Evolutionary conservation across 176 grass and related monocot genomes (phyloP), one percentile per base, ranked within the genome.

Genomic region (Eremochloa ophiuroides): DNA sequence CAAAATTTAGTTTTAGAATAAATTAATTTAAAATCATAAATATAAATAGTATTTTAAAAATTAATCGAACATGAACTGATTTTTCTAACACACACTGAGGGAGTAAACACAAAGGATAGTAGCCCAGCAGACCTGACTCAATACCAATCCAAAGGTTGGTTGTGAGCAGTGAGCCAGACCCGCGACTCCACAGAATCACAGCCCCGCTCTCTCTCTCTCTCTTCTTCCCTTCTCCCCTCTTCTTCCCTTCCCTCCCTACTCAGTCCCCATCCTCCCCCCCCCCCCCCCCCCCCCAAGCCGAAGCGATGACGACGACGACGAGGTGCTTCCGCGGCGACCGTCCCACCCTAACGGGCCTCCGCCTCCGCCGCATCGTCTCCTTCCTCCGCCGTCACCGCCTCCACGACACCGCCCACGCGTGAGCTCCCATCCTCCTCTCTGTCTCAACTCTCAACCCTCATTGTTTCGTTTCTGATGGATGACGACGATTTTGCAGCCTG

Each of bases 261-360:
- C n/a, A n/a, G n/a, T n/a, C n/a, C n/a, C n/a, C n/a, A n/a, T n/a
- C n/a, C n/a, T n/a, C n/a, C n/a, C n/a, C n/a, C n/a, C n/a, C n/a
- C n/a, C n/a, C n/a, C n/a, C n/a, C n/a, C n/a, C n/a, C n/a, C 6
- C 17, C 48, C 5, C 8, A 53, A 53, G 9, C 18, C 18, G 48
- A 53, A 53, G 16, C 48, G 0, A 50, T 18, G 48, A 0, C 16
- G 66, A 18, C 7, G 29, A 16, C 28, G 62, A 7, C 38, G 38
- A 69, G 66, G 66, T 68, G 66, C 39, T 68, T 68, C 65, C 66
- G 40, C 40, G 68, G 68, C 40, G 68, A 46, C 10, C 23, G n/a
- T 17, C 5, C 39, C 39, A 3, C 25, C 23, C 16, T 71, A 12
- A 29, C 68, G 68, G 40, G n/a, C 6, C 22, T 70, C 12, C 67